Evolutionary conservation across 208 protist species (phyloP), one percentile per base, ranked within the genome.

Genomic region (Crithidia expoeki): DNA sequence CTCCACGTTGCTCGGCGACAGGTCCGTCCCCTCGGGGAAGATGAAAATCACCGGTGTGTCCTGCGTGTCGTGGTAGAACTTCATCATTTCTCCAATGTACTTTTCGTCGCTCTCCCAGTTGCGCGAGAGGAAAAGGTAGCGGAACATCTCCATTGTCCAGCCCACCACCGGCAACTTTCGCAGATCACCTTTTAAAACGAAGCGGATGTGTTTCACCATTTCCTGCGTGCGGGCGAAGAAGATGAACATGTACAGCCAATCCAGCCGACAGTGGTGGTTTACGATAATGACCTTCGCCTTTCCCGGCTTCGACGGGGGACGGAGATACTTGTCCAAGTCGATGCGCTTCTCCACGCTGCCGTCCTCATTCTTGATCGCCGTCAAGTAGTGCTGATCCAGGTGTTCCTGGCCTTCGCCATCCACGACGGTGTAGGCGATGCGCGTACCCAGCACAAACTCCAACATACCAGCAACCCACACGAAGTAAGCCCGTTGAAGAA

Each of bases 21-120:
- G 66, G 69, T 97, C 90, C 3, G 93, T 95, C 40, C 93, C 93
- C 52, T 97, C 90, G 0, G 93, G 93, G 71, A 93, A 97, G 38
- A 97, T 81, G 44, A 95, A 51, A 34, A 95, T 76, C 1, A 73
- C 80, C 30, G 72, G 56, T 0, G 79, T 66, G 28, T 85, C 84
- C 53, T 66, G 59, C 52, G 70, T 67, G 28, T 65, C 49, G 34
- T 79, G 65, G 52, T 84, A 78, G 61, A 85, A 84, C n/a, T 65
- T 33, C 32, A 93, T 60, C 85, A 96, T 86, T 4, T 60, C 32
- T 32, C 55, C 55, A 34, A 97, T 68, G 65, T 86, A 86, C 59
- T 51, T 67, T 81, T 92, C 73, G 68, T 97, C 93, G 21, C 25
- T 65, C n/a, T 74, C 65, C 89, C 89, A 95, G 40, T 70, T 86